Evolutionary conservation across 192 early-diverging fungal genomes (phyloP).

Genomic region (Fimicolochytrium jonesii): DNA sequence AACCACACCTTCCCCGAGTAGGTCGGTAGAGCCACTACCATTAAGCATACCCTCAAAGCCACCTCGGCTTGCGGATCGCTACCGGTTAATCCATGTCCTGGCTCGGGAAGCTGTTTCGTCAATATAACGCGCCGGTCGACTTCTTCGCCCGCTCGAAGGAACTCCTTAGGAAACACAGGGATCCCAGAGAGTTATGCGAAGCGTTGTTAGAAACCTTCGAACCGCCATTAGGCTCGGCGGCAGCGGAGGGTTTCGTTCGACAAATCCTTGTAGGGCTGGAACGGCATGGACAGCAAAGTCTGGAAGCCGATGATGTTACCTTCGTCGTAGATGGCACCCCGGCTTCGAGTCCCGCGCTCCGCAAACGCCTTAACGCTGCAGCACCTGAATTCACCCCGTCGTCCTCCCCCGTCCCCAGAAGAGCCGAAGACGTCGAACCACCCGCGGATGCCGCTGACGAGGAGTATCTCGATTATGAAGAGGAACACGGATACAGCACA

Average conservation of each 20-base stretch:
- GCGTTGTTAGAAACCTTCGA: conserved; percentile 8
- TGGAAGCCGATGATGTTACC: conserved; percentile 1
- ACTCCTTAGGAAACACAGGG: background rate
- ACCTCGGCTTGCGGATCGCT: no score
- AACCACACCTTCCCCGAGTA: no score
- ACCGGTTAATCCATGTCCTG: no score
- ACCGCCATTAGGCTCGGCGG: background rate
- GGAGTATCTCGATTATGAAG: conserved; percentile 16
- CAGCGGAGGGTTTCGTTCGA: conserved; percentile 8
- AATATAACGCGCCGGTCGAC: background rate
- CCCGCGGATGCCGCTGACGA: conserved; percentile 2
- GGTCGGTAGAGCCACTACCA: no score
- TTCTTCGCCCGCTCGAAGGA: background rate
- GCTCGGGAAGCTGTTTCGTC: background rate
- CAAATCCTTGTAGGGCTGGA: background rate
- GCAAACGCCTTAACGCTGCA: background rate
- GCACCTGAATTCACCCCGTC: background rate
- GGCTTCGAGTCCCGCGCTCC: background rate
- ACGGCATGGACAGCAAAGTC: background rate
- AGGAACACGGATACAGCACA: conserved; percentile 22
- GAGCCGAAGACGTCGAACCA: background rate
- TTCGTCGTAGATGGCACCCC: background rate
- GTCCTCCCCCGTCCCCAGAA: no score
- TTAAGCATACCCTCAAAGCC: no score
- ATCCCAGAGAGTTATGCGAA: conserved; percentile 9